phyloP scores from a whole-genome alignment of 352 stramenopile genomes.

The Phytophthora pini region DNA sequence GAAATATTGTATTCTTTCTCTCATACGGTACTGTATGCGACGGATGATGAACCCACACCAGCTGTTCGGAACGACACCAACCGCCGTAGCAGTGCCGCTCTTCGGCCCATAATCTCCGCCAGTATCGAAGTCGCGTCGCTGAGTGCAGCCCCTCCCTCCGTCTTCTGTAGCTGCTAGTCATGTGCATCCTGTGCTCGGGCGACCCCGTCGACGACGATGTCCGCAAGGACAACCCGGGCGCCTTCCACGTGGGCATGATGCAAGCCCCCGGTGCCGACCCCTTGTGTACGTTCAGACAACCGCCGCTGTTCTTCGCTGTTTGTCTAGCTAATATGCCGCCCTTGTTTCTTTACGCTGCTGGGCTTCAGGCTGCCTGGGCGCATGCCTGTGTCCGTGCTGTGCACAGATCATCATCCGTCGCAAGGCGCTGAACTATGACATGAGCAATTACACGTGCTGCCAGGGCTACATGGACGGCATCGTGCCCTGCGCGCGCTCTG shows the following conservation, averaged over 20 bases:
- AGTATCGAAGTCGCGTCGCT: slow-evolving; percentile 14
- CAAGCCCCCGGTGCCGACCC: slow-evolving; percentile 82
- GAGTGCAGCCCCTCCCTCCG: background rate
- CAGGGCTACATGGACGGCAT: slow-evolving; percentile 93
- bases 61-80: slow-evolving; percentile 9
- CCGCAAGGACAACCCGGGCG: slow-evolving; percentile 69
- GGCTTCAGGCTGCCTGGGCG: slow-evolving; percentile 59
- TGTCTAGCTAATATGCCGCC: slow-evolving; percentile 6
- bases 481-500: slow-evolving; percentile 87
- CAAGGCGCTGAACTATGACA: slow-evolving; percentile 92
- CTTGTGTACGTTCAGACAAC: slow-evolving; percentile 66
- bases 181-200: slow-evolving; percentile 77
- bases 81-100: background rate
- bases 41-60: slow-evolving; percentile 18
- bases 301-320: background rate
- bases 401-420: slow-evolving; percentile 91
- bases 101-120: background rate
- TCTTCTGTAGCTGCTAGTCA: slow-evolving; percentile 11
- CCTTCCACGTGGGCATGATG: slow-evolving; percentile 91
- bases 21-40: slow-evolving; percentile 4
- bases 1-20: too few relatives aligned
- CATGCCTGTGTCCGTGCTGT: slow-evolving; percentile 89
- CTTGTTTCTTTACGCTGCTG: slow-evolving; percentile 2
- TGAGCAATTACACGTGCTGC: slow-evolving; percentile 94
- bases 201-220: slow-evolving; percentile 73